A percentile compares a stretch with the other conserved stretches of the same genome.
Evolutionary conservation across 768 basidiomycete species (phyloP).

Genomic region (Lactarius hengduanensis): DNA sequence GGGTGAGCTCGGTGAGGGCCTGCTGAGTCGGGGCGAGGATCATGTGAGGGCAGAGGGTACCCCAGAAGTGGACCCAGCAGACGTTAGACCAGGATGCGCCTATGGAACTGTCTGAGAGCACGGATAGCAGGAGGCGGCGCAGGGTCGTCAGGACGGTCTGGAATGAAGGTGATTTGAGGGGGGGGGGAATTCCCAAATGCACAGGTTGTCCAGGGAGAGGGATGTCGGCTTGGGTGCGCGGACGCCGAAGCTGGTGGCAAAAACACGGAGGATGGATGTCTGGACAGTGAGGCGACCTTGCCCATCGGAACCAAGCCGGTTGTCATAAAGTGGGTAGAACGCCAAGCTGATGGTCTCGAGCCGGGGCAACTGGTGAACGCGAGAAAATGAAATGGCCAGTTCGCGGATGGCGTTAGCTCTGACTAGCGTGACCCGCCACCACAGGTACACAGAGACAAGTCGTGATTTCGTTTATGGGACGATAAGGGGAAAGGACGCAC

Average conservation of each 20-base stretch:
- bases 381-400: too few species aligned
- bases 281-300: neutral
- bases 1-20: neutral
- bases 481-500: neutral
- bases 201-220: slow-evolving; percentile 1
- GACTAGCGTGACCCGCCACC: neutral
- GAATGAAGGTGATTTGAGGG: neutral
- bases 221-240: neutral
- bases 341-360: neutral
- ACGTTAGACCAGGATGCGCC: too few species aligned
- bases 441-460: neutral
- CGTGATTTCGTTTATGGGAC: too few species aligned
- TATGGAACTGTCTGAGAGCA: neutral
- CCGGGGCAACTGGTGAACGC: neutral
- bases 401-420: neutral
- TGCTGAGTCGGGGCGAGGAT: neutral
- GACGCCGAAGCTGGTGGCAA: neutral
- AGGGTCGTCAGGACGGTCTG: neutral
- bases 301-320: neutral
- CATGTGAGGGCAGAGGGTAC: neutral
- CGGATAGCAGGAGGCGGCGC: neutral
- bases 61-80: neutral
- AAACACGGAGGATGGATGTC: neutral
- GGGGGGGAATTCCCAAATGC: too few species aligned
- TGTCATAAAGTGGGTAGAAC: neutral